phyloP scores from a whole-genome alignment of 805 yeast species.

The Nadsonia fulvescens region DNA sequence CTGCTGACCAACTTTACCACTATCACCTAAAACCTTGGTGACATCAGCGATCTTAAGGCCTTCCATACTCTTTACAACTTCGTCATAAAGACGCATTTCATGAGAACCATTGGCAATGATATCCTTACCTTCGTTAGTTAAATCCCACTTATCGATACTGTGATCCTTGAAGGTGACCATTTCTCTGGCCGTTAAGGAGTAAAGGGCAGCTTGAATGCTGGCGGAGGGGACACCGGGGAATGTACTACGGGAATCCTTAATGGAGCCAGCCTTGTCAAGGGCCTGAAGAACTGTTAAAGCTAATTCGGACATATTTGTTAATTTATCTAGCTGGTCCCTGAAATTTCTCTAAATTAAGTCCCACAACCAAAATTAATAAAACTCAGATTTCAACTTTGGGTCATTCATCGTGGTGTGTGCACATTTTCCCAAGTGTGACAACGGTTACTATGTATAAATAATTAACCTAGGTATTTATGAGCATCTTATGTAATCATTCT shows the following conservation, averaged over 20 bases:
- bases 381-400: too few relatives aligned
- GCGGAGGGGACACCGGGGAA: conserved; percentile 34
- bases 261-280: conserved; percentile 40
- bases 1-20: conserved; percentile 86
- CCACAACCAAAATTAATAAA: too few relatives aligned
- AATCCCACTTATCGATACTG: conserved; percentile 59
- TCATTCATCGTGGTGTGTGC: too few relatives aligned
- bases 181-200: conserved; percentile 66
- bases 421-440: too few relatives aligned
- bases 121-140: conserved; percentile 69
- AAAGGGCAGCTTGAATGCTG: conserved; percentile 46
- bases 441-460: too few relatives aligned
- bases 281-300: conserved; percentile 33
- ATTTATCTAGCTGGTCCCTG: too few relatives aligned
- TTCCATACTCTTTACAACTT: conserved; percentile 52
- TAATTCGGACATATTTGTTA: conserved; percentile 13
- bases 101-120: conserved; percentile 74
- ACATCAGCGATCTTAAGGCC: conserved; percentile 66
- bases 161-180: conserved; percentile 59
- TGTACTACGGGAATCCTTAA: conserved; percentile 47
- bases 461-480: too few relatives aligned
- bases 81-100: conserved; percentile 62
- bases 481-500: too few relatives aligned
- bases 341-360: too few relatives aligned
- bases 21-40: conserved; percentile 46